Conservation (phyloP, 331 rosid species). For the Telfairia occidentalis region DNA sequence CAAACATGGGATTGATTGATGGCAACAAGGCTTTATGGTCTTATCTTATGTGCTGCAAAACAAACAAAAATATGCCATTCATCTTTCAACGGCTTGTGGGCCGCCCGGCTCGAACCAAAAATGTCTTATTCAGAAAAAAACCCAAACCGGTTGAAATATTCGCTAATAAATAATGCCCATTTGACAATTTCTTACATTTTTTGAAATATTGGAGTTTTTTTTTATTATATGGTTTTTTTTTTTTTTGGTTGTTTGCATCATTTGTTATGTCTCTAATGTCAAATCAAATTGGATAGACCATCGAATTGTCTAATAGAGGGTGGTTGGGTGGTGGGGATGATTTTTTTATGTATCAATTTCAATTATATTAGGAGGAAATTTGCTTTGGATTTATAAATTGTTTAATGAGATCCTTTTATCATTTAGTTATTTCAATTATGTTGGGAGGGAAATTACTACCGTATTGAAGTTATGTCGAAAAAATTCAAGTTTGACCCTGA, state of each 20-base stretch:
- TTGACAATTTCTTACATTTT: no score
- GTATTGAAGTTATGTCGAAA: no score
- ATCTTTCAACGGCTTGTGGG: background rate
- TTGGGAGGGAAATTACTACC: no score
- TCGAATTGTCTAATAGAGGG: background rate
- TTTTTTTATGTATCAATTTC: no score
- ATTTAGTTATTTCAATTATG: no score
- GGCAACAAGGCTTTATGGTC: background rate
- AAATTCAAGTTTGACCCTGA: no score
- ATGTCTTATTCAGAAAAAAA: background rate
- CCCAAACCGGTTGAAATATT: background rate
- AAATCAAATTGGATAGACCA: background rate
- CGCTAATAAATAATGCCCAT: no score
- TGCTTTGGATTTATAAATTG: no score
- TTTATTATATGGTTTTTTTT: no score
- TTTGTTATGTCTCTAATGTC: background rate
- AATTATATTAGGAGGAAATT: no score
- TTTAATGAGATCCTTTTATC: no score
- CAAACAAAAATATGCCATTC: background rate
- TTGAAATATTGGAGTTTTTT: background rate
- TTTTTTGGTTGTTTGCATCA: no score
- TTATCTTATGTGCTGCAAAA: background rate
- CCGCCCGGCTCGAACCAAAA: background rate
- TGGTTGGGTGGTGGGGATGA: background rate
- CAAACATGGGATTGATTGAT: conserved; percentile 1